A percentile compares a stretch with the other conserved stretches of the same genome.
Evolutionary conservation across 1,284 basidiomycete species (phyloP).

Genomic region (Trichosporon sp.): DNA sequence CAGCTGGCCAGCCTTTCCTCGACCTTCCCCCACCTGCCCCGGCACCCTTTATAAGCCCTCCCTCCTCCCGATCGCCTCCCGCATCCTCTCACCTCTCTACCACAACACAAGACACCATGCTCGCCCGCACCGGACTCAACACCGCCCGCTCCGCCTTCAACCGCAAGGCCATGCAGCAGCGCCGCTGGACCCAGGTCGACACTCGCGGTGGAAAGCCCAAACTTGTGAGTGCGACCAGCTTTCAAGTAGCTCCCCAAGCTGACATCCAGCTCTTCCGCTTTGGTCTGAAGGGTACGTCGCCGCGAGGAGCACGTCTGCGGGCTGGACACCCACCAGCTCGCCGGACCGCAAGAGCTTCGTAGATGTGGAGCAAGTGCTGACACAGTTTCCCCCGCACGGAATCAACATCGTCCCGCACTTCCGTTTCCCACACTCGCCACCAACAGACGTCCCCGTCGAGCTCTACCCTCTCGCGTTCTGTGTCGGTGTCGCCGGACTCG

Average conservation of each 20-base stretch:
- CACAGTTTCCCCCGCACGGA: neutral
- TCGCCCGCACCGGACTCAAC: constrained; percentile 10
- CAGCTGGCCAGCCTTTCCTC: neutral
- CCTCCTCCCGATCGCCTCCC: neutral
- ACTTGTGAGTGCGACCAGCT: constrained; percentile 33
- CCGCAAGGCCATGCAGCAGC: constrained; percentile 22
- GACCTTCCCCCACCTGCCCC: neutral
- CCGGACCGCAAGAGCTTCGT: neutral
- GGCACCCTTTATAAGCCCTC: neutral
- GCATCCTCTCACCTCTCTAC: neutral
- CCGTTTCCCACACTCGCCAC: neutral
- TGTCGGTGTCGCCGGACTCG: constrained; percentile 41
- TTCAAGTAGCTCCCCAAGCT: neutral
- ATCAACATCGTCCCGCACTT: neutral
- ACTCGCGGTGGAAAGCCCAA: constrained; percentile 40
- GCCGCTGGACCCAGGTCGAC: constrained; percentile 33
- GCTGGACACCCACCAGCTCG: too few relatives aligned
- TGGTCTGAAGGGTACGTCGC: constrained; percentile 33
- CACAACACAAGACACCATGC: constrained; percentile 4
- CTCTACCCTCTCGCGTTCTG: constrained; percentile 49
- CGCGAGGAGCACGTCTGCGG: too few relatives aligned
- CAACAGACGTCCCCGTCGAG: constrained; percentile 47
- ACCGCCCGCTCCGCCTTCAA: constrained; percentile 6
- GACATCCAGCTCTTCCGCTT: constrained; percentile 46
- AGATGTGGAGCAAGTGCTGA: neutral